These are phyloP conservation scores for Cryptococcus sp. DNA, from an alignment of 1,284 basidiomycete genomes.

Conservation along the genomic window DNA sequence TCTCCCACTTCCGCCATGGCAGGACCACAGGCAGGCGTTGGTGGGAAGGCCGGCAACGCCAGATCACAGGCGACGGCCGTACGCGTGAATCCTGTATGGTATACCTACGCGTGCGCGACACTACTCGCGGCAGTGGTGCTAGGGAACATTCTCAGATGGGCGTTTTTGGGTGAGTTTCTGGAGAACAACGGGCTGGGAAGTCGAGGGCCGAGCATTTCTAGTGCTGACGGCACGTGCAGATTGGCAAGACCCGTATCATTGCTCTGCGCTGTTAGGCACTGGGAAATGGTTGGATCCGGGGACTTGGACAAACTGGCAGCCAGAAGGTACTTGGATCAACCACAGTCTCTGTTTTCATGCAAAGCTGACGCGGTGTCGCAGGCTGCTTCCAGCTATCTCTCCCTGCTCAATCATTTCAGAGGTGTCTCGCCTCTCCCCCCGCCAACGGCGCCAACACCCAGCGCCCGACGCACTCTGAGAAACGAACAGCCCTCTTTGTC, in stretches of 20 bases:
- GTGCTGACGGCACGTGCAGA: slow-evolving; percentile 53
- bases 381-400: slow-evolving; percentile 31
- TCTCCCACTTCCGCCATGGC: slow-evolving; percentile 1
- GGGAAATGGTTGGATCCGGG: slow-evolving; percentile 74
- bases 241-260: slow-evolving; percentile 66
- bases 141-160: slow-evolving; percentile 48
- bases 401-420: slow-evolving; percentile 12
- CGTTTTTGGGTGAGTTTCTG: slow-evolving; percentile 41
- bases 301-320: slow-evolving; percentile 70
- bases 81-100: slow-evolving; percentile 49
- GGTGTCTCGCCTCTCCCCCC: slow-evolving; percentile 25
- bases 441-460: slow-evolving; percentile 19
- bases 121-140: slow-evolving; percentile 44
- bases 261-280: slow-evolving; percentile 62
- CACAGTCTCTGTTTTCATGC: not conserved
- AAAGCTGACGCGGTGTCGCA: slow-evolving; percentile 9
- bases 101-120: slow-evolving; percentile 48
- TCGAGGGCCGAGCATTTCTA: too few relatives aligned
- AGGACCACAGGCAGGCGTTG: slow-evolving; percentile 1
- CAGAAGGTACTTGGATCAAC: slow-evolving; percentile 61
- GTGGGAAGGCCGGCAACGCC: not conserved
- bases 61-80: slow-evolving; percentile 10
- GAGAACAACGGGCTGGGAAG: not conserved
- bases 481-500: slow-evolving; percentile 61
- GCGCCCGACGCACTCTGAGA: slow-evolving; percentile 5